Conservation (phyloP, 2,329 filamentous ascomycete genomes). For the Exophiala aquamarina region DNA sequence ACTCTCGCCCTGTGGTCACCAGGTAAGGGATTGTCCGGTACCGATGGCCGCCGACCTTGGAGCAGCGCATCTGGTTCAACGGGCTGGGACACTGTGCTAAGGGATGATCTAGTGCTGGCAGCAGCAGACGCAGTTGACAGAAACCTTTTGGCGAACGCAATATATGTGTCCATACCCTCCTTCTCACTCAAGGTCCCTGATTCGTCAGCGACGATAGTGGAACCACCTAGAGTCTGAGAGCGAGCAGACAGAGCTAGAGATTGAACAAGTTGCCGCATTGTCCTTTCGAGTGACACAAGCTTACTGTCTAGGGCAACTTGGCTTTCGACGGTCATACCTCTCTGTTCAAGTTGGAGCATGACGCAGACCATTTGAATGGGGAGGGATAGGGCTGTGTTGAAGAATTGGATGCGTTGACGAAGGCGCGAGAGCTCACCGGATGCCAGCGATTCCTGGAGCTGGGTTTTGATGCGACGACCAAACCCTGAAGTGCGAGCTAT, state of each 20-base stretch:
- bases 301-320: constrained; percentile 19
- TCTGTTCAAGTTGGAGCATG: constrained; percentile 26
- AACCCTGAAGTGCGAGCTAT: constrained; percentile 21
- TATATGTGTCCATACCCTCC: constrained; percentile 23
- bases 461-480: constrained; percentile 17
- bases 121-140: constrained; percentile 24
- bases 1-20: constrained; percentile 8
- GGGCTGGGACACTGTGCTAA: constrained; percentile 21
- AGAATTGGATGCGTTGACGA: constrained; percentile 26
- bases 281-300: constrained; percentile 14
- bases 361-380: constrained; percentile 28
- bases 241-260: constrained; percentile 7
- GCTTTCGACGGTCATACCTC: constrained; percentile 19
- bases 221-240: constrained; percentile 10
- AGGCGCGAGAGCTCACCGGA: constrained; percentile 24
- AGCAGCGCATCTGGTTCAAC: constrained; percentile 10
- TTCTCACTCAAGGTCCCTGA: constrained; percentile 1
- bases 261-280: constrained; percentile 12
- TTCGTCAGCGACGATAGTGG: constrained; percentile 13
- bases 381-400: constrained; percentile 23
- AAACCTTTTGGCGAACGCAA: constrained; percentile 25
- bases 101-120: constrained; percentile 24
- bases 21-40: constrained; percentile 1
- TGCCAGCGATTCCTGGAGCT: constrained; percentile 22
- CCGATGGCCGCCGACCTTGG: constrained; percentile 1